Conservation (phyloP, 2,329 filamentous ascomycete species). For the Epichloe scottii region DNA sequence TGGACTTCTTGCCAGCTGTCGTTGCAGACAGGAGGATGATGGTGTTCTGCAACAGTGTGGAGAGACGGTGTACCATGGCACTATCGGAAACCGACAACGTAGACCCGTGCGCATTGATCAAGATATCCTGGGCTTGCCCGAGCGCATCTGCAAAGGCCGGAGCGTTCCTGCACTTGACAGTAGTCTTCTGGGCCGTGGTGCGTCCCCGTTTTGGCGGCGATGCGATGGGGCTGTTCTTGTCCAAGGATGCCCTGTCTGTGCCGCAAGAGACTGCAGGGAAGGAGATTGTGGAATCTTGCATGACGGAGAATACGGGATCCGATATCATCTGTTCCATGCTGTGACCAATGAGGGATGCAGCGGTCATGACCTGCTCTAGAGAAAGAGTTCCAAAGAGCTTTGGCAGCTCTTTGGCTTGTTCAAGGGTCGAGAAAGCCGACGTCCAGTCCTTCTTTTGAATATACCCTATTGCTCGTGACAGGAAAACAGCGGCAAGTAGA, state of each 20-base stretch:
- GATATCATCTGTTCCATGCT: conserved; percentile 60
- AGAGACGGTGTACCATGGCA: conserved; percentile 49
- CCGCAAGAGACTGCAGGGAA: conserved; percentile 54
- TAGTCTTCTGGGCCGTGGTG: conserved; percentile 13
- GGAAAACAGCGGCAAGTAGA: conserved; percentile 21
- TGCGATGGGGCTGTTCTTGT: conserved; percentile 23
- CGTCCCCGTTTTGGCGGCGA: conserved; percentile 23
- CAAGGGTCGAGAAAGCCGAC: conserved; percentile 43
- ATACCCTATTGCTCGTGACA: conserved; percentile 30
- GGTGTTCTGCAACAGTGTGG: conserved; percentile 50
- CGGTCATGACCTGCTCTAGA: conserved; percentile 48
- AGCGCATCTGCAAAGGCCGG: conserved; percentile 45
- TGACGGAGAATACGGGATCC: conserved; percentile 76
- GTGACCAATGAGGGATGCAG: conserved; percentile 54
- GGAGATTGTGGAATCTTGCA: conserved; percentile 87
- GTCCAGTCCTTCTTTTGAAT: conserved; percentile 42
- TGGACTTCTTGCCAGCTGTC: conserved; percentile 32
- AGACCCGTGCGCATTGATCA: conserved; percentile 50
- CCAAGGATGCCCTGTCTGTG: conserved; percentile 26
- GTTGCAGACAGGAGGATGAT: conserved; percentile 54
- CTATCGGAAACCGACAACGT: conserved; percentile 42
- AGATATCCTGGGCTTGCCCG: conserved; percentile 50
- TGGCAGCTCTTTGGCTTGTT: conserved; percentile 32
- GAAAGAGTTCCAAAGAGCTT: conserved; percentile 26
- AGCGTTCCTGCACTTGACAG: conserved; percentile 17